Conservation (phyloP, 257 asterid genomes). For the Jacaranda mimosifolia region DNA sequence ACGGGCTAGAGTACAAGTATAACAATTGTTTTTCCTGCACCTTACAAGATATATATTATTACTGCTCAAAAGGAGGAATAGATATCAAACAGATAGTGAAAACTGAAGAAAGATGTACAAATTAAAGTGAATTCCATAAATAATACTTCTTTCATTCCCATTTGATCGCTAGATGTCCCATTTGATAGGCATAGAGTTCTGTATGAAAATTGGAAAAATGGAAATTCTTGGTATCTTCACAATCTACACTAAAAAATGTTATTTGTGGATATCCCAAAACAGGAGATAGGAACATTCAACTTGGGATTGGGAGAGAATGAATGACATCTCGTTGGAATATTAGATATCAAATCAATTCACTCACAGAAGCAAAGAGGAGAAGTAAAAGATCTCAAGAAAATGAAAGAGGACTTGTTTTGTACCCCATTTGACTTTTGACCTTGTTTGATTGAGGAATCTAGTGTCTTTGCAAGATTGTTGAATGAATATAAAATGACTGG, state of each 20-base stretch:
- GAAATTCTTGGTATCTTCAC: neutral
- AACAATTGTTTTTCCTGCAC: neutral
- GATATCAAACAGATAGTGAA: neutral
- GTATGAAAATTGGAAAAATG: neutral
- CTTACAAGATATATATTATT: neutral
- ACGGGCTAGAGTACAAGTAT: neutral
- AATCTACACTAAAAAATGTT: neutral
- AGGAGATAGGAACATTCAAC: neutral
- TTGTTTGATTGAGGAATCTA: neutral
- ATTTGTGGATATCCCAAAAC: neutral
- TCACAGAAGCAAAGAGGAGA: constrained; percentile 9
- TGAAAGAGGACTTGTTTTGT: neutral
- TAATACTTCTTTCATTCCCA: neutral
- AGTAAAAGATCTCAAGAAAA: constrained; percentile 13
- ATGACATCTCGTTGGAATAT: neutral
- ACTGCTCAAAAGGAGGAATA: neutral
- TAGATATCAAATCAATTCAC: neutral
- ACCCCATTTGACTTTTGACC: neutral
- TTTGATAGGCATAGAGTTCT: neutral
- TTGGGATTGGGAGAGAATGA: neutral
- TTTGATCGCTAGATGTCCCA: neutral
- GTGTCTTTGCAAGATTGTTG: neutral
- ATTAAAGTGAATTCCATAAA: neutral
- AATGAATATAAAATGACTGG: neutral
- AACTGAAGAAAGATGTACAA: neutral